These are phyloP conservation scores for Crithidia bombi DNA, from an alignment of 208 protist species.

Conservation along the genomic window DNA sequence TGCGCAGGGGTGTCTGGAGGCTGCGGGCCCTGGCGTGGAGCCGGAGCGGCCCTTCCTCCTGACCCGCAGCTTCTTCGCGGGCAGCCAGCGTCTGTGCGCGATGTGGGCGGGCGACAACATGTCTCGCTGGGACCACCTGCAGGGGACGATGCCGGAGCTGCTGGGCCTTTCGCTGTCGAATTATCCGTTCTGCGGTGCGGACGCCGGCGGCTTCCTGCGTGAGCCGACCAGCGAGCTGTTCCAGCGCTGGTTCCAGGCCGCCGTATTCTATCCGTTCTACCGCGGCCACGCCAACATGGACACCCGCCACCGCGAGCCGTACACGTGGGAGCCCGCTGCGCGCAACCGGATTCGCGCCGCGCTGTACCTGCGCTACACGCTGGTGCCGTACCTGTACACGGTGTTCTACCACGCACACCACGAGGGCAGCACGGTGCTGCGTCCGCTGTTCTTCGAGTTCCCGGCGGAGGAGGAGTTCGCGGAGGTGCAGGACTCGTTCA, in stretches of 20 bases:
- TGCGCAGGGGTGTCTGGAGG: slow-evolving; percentile 78
- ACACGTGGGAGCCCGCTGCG: slow-evolving; percentile 82
- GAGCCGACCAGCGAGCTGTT: slow-evolving; percentile 96
- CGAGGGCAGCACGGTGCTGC: slow-evolving; percentile 88
- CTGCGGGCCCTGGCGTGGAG: slow-evolving; percentile 38
- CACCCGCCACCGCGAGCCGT: slow-evolving; percentile 97
- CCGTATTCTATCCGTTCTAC: slow-evolving; percentile 97
- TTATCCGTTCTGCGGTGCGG: slow-evolving; percentile 94
- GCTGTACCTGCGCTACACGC: slow-evolving; percentile 86
- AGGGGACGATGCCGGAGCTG: slow-evolving; percentile 93
- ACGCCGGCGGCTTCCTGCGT: slow-evolving; percentile 98
- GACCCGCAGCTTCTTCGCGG: slow-evolving; percentile 97
- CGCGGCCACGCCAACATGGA: slow-evolving; percentile 96
- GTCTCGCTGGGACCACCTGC: slow-evolving; percentile 94
- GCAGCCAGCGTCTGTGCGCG: slow-evolving; percentile 95
- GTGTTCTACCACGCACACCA: slow-evolving; percentile 85
- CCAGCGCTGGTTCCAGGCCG: slow-evolving; percentile 97
- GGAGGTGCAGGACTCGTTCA: slow-evolving; percentile 86
- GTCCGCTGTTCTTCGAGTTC: slow-evolving; percentile 95
- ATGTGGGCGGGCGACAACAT: slow-evolving; percentile 98
- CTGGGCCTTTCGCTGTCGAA: slow-evolving; percentile 95
- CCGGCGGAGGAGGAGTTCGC: slow-evolving; percentile 74
- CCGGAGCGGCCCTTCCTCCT: slow-evolving; percentile 96
- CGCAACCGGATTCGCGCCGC: slow-evolving; percentile 63
- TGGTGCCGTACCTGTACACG: slow-evolving; percentile 98